A percentile compares a stretch with the other conserved stretches of the same genome.
These are phyloP conservation scores for Cinnamomum micranthum DNA, from an alignment of 164 flowering plant genomes.

Conservation along the genomic window DNA sequence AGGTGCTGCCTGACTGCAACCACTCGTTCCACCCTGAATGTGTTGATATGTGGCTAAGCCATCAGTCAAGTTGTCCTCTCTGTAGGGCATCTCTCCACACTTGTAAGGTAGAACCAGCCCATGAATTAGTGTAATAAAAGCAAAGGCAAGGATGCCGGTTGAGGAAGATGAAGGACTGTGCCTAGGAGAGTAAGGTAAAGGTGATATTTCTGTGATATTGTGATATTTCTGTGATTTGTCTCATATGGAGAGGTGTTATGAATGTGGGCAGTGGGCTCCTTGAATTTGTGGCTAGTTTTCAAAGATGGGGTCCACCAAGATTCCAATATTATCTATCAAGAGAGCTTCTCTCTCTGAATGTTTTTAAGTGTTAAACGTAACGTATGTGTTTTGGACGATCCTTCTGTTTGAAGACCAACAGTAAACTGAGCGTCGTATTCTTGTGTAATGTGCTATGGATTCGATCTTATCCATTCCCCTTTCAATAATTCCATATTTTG, in stretches of 20 bases:
- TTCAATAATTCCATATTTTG: background rate
- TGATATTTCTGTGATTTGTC: background rate
- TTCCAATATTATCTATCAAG: background rate
- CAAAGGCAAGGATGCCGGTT: background rate
- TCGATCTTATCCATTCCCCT: background rate
- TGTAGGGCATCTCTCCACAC: slow-evolving; percentile 46
- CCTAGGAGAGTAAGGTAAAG: background rate
- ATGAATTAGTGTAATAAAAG: background rate
- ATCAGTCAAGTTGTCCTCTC: slow-evolving; percentile 74
- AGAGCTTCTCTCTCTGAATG: too few species aligned
- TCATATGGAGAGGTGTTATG: background rate
- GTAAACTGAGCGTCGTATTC: background rate
- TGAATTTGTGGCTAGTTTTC: background rate
- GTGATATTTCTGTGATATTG: background rate
- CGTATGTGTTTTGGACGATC: background rate
- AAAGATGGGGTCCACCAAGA: background rate
- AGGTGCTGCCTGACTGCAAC: slow-evolving; percentile 59
- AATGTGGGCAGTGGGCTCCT: background rate
- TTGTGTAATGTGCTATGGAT: background rate
- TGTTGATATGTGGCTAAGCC: slow-evolving; percentile 64
- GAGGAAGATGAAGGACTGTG: background rate
- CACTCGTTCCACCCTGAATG: slow-evolving; percentile 70
- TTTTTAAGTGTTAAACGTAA: background rate
- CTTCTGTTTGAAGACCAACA: background rate
- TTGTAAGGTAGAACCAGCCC: background rate